These are phyloP conservation scores for Phlyctochytrium planicorne DNA, from an alignment of 192 early-diverging fungal species.

Conservation along the genomic window DNA sequence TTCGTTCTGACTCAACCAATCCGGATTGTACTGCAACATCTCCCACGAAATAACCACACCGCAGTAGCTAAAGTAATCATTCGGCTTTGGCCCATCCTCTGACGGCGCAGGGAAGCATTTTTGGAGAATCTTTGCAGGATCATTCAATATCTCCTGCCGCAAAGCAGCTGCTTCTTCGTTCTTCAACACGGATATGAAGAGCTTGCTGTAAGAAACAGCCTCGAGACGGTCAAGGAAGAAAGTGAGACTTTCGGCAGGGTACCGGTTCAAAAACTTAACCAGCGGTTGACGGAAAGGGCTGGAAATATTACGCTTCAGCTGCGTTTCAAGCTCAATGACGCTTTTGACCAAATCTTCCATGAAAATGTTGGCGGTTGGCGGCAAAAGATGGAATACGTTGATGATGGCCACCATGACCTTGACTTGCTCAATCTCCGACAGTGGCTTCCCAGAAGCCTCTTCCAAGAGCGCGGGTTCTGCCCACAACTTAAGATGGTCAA, in stretches of 20 bases:
- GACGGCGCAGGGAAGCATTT: slow-evolving; percentile 22
- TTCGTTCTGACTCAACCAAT: slow-evolving; percentile 42
- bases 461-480: slow-evolving; percentile 82
- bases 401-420: slow-evolving; percentile 93
- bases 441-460: slow-evolving; percentile 74
- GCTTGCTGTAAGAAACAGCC: slow-evolving; percentile 40
- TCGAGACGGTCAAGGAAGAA: slow-evolving; percentile 74
- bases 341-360: slow-evolving; percentile 87
- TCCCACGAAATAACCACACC: slow-evolving; percentile 32
- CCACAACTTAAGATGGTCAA: slow-evolving; percentile 95
- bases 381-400: slow-evolving; percentile 90
- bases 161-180: slow-evolving; percentile 24
- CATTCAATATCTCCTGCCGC: slow-evolving; percentile 26
- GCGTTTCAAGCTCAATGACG: slow-evolving; percentile 82
- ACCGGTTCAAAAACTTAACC: slow-evolving; percentile 88
- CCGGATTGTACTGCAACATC: slow-evolving; percentile 19
- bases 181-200: slow-evolving; percentile 36
- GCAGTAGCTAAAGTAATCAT: neutral
- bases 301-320: slow-evolving; percentile 76
- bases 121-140: slow-evolving; percentile 27
- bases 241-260: slow-evolving; percentile 77
- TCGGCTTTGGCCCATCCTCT: neutral
- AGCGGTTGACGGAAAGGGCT: slow-evolving; percentile 93
- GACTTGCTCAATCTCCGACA: slow-evolving; percentile 91
- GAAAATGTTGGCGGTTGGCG: slow-evolving; percentile 86